Evolutionary conservation across 2,329 filamentous ascomycete genomes (phyloP), one percentile per base, ranked within the genome.

Genomic region (Penicillium glabrum): DNA sequence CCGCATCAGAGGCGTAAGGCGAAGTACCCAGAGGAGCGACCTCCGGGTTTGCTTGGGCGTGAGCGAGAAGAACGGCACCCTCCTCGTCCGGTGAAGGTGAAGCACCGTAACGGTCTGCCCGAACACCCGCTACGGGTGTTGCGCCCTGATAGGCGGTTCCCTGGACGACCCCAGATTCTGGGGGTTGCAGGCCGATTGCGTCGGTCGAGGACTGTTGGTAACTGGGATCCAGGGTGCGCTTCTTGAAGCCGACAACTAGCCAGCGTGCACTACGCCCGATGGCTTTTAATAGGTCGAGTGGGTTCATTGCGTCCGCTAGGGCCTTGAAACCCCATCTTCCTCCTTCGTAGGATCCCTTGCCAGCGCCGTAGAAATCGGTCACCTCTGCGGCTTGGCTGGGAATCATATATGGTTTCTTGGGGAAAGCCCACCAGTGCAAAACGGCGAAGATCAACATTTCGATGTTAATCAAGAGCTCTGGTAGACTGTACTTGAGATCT

Each of bases 361-460:
- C 76, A 65, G 59, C 76, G 62, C 60, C 74, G 57, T 68, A 77
- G 68, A 72, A 70, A 54, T 77, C 69, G 58, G 72, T 70, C 57
- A 80, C 71, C 50, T 75, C 77, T 51, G 80, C 71, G 51, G 72
- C 66, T 43, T 82, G 80, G 73, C 75, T 31, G 70, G 66, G 50
- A 75, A 80, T 21, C 23, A 74, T 78, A 72, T 96, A 96, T 1
- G 86, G 86, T 54, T 82, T 81, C 80, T 88, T 95, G 1, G 89
- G 83, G 69, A 95, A 96, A 2, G 92, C 90, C 80, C 87, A 96
- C 16, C 95, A 75, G 72, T 96, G 91, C 52, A 96, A 75, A 45
- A 92, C 69, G 19, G 89, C 80, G 67, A 96, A 96, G 29, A 90
- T 77, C 9, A 89, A 85, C 91, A 96, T 96, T 74, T 96, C 91